These are phyloP conservation scores for Tagetes erecta DNA, from an alignment of 129 eudicot species.

Conservation along the genomic window DNA sequence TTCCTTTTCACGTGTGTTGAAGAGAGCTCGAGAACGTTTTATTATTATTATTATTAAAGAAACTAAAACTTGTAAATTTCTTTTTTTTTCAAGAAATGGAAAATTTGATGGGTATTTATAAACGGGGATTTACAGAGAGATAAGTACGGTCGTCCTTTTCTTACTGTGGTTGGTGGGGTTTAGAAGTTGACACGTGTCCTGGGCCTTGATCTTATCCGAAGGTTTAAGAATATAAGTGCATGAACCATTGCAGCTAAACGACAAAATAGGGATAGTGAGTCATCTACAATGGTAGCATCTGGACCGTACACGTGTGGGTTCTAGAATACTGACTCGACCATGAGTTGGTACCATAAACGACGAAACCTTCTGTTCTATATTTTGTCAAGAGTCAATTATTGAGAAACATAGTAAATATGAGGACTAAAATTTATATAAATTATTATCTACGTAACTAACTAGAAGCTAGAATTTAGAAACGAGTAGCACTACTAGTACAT, in stretches of 20 bases:
- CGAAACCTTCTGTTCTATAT: constrained; percentile 13
- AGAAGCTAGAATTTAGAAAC: too few species aligned
- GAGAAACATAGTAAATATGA: too few species aligned
- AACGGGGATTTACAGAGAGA: constrained; percentile 30
- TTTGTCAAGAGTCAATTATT: neutral
- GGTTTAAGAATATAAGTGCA: constrained; percentile 39
- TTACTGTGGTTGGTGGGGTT: constrained; percentile 30
- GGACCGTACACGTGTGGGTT: constrained; percentile 29
- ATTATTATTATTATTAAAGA: neutral
- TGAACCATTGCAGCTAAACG: constrained; percentile 31
- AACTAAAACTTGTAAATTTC: neutral
- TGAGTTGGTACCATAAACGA: constrained; percentile 20
- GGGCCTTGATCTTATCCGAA: constrained; percentile 55
- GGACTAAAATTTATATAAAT: too few species aligned
- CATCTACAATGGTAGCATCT: constrained; percentile 15
- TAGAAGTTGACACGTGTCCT: constrained; percentile 44
- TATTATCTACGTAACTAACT: too few species aligned
- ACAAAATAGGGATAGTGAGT: constrained; percentile 33
- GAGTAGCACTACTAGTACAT: too few species aligned
- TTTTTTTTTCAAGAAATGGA: constrained; percentile 23
- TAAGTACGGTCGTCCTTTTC: constrained; percentile 72
- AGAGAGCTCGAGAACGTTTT: neutral
- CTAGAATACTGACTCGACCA: constrained; percentile 22
- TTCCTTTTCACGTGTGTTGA: constrained; percentile 12
- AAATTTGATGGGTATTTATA: constrained; percentile 36